A percentile compares a stretch with the other conserved stretches of the same genome.
Evolutionary conservation across 352 stramenopile species (phyloP).

Genomic region (Globisporangium nagaii): DNA sequence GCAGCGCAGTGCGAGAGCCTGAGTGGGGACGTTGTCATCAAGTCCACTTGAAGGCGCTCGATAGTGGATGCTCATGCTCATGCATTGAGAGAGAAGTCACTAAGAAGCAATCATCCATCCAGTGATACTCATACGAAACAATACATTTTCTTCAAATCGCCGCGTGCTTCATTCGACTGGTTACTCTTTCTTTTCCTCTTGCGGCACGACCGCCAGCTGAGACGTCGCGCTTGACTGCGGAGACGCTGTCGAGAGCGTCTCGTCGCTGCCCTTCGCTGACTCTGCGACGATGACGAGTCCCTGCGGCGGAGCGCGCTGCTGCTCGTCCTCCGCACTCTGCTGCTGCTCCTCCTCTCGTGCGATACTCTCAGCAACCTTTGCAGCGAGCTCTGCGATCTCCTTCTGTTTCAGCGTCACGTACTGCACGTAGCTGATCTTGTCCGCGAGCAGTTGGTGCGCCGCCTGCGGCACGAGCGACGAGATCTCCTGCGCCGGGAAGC

Average conservation of each 20-base stretch:
- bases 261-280: conserved; percentile 14
- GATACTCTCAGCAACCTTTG: conserved; percentile 9
- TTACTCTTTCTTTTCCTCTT: conserved; percentile 9
- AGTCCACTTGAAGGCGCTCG: neutral
- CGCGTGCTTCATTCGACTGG: neutral
- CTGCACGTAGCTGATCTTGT: conserved; percentile 52
- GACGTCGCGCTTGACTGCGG: neutral
- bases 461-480: conserved; percentile 45
- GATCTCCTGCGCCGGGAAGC: conserved; percentile 60
- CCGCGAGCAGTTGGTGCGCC: conserved; percentile 52
- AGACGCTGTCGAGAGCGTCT: conserved; percentile 6
- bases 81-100: too few relatives aligned
- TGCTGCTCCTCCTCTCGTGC: conserved; percentile 12
- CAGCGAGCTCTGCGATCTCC: conserved; percentile 13
- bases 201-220: conserved; percentile 2
- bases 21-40: neutral
- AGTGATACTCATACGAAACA: too few relatives aligned
- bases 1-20: neutral
- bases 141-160: too few relatives aligned
- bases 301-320: conserved; percentile 17
- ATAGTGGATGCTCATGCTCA: neutral
- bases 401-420: conserved; percentile 36
- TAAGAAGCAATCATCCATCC: too few relatives aligned
- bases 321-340: conserved; percentile 5
- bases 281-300: neutral